phyloP scores from a whole-genome alignment of 78 protist genomes.

The Tieghemostelium lacteum region DNA sequence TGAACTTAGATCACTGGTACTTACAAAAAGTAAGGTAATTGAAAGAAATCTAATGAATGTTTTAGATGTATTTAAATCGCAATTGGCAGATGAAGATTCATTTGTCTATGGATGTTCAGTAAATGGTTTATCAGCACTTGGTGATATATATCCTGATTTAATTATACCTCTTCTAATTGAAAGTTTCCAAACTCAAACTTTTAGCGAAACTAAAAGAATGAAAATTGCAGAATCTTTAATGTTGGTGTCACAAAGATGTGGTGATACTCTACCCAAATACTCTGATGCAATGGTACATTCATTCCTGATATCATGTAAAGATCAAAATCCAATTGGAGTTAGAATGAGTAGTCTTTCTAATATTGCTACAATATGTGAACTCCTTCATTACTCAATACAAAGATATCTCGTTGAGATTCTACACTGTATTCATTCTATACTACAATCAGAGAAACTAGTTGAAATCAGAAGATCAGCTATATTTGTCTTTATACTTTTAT shows the following conservation, averaged over 20 bases:
- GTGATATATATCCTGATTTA: slow-evolving; percentile 69
- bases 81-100: slow-evolving; percentile 78
- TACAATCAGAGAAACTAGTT: neutral
- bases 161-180: slow-evolving; percentile 41
- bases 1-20: slow-evolving; percentile 39
- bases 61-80: slow-evolving; percentile 51
- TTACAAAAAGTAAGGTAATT: slow-evolving; percentile 11
- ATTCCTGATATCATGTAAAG: slow-evolving; percentile 41
- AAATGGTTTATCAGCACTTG: slow-evolving; percentile 70
- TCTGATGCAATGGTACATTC: slow-evolving; percentile 7
- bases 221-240: slow-evolving; percentile 80
- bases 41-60: slow-evolving; percentile 53
- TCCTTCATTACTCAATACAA: slow-evolving; percentile 45
- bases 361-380: slow-evolving; percentile 58
- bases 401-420: slow-evolving; percentile 60
- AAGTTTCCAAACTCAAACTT: slow-evolving; percentile 2
- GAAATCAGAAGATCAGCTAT: slow-evolving; percentile 79
- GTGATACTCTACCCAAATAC: slow-evolving; percentile 65
- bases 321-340: slow-evolving; percentile 36
- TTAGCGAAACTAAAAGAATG: slow-evolving; percentile 62
- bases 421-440: slow-evolving; percentile 7
- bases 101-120: slow-evolving; percentile 72
- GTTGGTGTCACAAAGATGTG: slow-evolving; percentile 80
- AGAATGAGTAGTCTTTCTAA: slow-evolving; percentile 67
- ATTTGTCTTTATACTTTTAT: slow-evolving; percentile 28